These are phyloP conservation scores for Scopulariopsis brevicaulis DNA, from an alignment of 2,329 filamentous ascomycete genomes.

Conservation along the genomic window DNA sequence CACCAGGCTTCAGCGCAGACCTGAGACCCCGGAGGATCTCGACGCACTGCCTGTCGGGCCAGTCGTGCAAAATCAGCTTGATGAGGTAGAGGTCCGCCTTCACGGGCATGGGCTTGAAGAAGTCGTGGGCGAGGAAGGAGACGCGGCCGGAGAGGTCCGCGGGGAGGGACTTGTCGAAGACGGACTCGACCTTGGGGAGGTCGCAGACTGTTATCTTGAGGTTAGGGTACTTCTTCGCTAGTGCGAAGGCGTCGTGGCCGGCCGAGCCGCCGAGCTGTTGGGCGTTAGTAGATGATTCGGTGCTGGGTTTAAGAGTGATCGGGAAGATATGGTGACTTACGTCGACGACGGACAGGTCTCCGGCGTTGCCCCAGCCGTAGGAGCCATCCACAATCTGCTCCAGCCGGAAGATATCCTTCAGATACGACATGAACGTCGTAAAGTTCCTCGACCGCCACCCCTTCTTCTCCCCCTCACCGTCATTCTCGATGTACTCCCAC, in stretches of 20 bases:
- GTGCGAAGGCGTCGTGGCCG: slow-evolving; percentile 43
- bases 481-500: slow-evolving; percentile 19
- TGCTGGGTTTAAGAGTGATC: slow-evolving; percentile 37
- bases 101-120: slow-evolving; percentile 44
- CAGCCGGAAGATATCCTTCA: slow-evolving; percentile 32
- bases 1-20: slow-evolving; percentile 42
- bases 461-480: slow-evolving; percentile 23
- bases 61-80: slow-evolving; percentile 51
- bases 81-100: slow-evolving; percentile 48
- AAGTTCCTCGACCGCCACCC: slow-evolving; percentile 25
- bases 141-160: slow-evolving; percentile 18
- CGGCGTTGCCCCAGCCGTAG: slow-evolving; percentile 39
- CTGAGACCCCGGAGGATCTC: slow-evolving; percentile 37
- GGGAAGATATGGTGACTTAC: slow-evolving; percentile 22
- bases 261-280: slow-evolving; percentile 49
- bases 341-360: slow-evolving; percentile 42
- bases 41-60: slow-evolving; percentile 39
- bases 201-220: slow-evolving; percentile 47
- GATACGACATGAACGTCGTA: slow-evolving; percentile 38
- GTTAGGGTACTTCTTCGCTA: slow-evolving; percentile 36
- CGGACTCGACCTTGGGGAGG: slow-evolving; percentile 33
- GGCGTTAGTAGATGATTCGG: slow-evolving; percentile 30
- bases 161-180: slow-evolving; percentile 27
- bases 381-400: slow-evolving; percentile 43
- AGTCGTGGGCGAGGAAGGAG: slow-evolving; percentile 37